Evolutionary conservation across 257 asterid species (phyloP).

Genomic region (Henckelia pumila): DNA sequence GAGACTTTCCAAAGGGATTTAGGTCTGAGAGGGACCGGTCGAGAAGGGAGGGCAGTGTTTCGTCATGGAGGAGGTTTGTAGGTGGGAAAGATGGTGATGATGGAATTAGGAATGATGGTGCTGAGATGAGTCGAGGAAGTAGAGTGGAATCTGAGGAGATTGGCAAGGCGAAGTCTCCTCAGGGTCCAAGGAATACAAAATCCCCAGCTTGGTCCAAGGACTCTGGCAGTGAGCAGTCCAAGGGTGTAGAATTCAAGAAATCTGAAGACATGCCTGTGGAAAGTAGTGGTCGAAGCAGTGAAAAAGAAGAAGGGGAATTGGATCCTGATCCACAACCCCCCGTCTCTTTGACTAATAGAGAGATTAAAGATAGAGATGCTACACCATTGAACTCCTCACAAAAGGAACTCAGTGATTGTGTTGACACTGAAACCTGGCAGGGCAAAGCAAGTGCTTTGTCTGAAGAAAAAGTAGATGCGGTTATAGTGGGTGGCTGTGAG

Average conservation of each 20-base stretch:
- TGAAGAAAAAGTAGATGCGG: slow-evolving; percentile 34
- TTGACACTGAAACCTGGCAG: slow-evolving; percentile 29
- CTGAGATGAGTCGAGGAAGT: slow-evolving; percentile 55
- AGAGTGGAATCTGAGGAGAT: slow-evolving; percentile 53
- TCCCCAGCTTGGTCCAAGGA: slow-evolving; percentile 96
- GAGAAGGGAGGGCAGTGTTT: slow-evolving; percentile 67
- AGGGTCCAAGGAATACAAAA: slow-evolving; percentile 52
- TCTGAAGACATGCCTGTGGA: slow-evolving; percentile 62
- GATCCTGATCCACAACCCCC: slow-evolving; percentile 79
- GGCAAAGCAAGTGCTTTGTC: slow-evolving; percentile 29
- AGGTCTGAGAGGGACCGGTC: slow-evolving; percentile 96
- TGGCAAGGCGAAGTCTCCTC: slow-evolving; percentile 66
- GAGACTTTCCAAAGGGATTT: slow-evolving; percentile 90
- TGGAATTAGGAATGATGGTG: slow-evolving; percentile 45
- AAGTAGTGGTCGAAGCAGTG: slow-evolving; percentile 65
- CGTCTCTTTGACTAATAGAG: slow-evolving; percentile 35
- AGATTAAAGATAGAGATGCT: slow-evolving; percentile 42
- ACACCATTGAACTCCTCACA: slow-evolving; percentile 33
- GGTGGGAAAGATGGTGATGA: slow-evolving; percentile 79
- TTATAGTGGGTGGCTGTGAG: slow-evolving; percentile 32
- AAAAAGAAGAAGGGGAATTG: slow-evolving; percentile 94
- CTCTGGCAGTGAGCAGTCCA: slow-evolving; percentile 87
- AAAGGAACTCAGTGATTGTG: slow-evolving; percentile 36
- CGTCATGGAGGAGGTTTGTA: slow-evolving; percentile 87
- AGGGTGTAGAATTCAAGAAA: slow-evolving; percentile 72